These are phyloP conservation scores for Camillea tinctor DNA, from an alignment of 2,329 filamentous ascomycete genomes.

Conservation along the genomic window DNA sequence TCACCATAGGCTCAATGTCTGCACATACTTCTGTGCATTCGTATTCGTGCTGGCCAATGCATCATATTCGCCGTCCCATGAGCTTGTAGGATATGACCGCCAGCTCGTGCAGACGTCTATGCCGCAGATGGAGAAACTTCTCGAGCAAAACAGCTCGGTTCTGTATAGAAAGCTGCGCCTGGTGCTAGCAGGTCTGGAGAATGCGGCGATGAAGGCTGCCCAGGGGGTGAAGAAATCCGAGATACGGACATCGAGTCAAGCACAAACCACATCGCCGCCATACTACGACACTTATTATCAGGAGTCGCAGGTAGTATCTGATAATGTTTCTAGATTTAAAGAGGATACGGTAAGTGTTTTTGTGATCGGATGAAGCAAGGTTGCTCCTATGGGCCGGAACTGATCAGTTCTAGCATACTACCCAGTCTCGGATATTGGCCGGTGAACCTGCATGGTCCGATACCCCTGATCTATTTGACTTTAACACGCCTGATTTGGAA, in stretches of 20 bases:
- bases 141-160: slow-evolving; percentile 15
- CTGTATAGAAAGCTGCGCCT: slow-evolving; percentile 16
- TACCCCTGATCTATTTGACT: not conserved
- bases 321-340: not conserved
- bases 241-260: not conserved
- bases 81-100: slow-evolving; percentile 17
- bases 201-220: slow-evolving; percentile 8
- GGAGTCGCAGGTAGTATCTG: not conserved
- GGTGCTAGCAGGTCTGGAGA: slow-evolving; percentile 15
- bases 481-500: slow-evolving; percentile 1
- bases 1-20: slow-evolving; percentile 21
- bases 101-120: slow-evolving; percentile 18
- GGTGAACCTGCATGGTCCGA: slow-evolving; percentile 7
- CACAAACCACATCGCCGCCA: not conserved
- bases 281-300: not conserved
- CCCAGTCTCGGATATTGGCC: slow-evolving; percentile 1
- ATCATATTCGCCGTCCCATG: slow-evolving; percentile 20
- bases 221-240: not conserved
- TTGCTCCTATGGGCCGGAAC: too few relatives aligned
- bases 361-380: too few relatives aligned
- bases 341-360: not conserved
- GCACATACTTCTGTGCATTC: slow-evolving; percentile 27
- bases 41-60: slow-evolving; percentile 26
- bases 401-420: not conserved
- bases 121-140: slow-evolving; percentile 15